Conservation (phyloP, 345 rosid genomes). For the Pistacia integerrima region DNA sequence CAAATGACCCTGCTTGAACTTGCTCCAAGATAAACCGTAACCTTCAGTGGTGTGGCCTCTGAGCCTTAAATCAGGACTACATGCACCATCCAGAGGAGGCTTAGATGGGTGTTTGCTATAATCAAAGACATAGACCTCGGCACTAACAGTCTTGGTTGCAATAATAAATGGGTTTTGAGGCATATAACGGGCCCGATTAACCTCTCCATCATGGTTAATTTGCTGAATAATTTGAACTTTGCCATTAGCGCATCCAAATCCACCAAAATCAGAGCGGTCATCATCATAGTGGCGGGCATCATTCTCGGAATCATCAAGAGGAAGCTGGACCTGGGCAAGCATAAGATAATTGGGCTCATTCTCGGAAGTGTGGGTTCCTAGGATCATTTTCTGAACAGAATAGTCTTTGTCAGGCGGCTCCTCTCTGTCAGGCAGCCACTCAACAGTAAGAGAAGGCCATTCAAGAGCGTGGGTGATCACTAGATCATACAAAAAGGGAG, state of each 20-base stretch:
- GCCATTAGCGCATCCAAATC: slow-evolving; percentile 85
- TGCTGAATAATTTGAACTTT: slow-evolving; percentile 99
- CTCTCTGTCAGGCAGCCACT: slow-evolving; percentile 92
- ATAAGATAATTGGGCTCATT: slow-evolving; percentile 95
- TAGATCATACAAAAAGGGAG: slow-evolving; percentile 95
- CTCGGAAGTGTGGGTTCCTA: slow-evolving; percentile 98
- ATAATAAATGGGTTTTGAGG: slow-evolving; percentile 89
- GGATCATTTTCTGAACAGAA: slow-evolving; percentile 96
- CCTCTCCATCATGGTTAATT: slow-evolving; percentile 97
- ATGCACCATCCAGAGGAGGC: slow-evolving; percentile 90
- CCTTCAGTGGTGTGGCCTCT: slow-evolving; percentile 97
- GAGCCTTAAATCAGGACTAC: slow-evolving; percentile 86
- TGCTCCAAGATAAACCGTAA: slow-evolving; percentile 96
- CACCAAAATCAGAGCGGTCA: slow-evolving; percentile 78
- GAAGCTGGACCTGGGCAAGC: slow-evolving; percentile 98
- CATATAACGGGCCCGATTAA: slow-evolving; percentile 97
- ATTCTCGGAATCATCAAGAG: slow-evolving; percentile 85
- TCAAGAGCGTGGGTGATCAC: slow-evolving; percentile 97
- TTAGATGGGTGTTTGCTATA: slow-evolving; percentile 93
- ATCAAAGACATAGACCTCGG: slow-evolving; percentile 94
- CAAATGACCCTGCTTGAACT: slow-evolving; percentile 86
- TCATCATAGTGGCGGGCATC: slow-evolving; percentile 96
- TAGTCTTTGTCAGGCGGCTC: slow-evolving; percentile 96
- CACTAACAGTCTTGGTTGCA: slow-evolving; percentile 95
- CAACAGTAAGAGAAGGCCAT: slow-evolving; percentile 98